phyloP scores from a whole-genome alignment of 225 moss, liverwort and hornwort genomes.

The Pseudoscleropodium purum region DNA sequence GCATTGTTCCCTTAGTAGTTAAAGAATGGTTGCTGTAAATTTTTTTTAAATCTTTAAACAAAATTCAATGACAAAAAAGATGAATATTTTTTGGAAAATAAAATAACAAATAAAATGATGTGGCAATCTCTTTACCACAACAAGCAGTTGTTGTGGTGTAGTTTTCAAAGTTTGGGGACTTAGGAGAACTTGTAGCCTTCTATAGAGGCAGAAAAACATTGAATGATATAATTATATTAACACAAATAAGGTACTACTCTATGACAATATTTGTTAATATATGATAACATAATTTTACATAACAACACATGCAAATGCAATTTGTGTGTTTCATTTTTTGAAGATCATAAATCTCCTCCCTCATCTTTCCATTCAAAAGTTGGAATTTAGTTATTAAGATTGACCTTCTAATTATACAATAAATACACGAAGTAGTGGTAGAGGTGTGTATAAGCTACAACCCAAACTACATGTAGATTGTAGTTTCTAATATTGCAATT shows the following conservation, averaged over 20 bases:
- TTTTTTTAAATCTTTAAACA: no score
- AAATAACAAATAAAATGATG: no score
- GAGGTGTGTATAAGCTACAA: neutral
- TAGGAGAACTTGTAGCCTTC: no score
- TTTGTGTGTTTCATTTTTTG: fast-evolving
- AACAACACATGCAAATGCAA: neutral
- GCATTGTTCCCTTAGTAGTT: no score
- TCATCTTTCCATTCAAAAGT: neutral
- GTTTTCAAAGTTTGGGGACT: no score
- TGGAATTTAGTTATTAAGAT: neutral
- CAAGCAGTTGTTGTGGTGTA: no score
- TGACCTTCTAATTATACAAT: neutral
- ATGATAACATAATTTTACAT: neutral
- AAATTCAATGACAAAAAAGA: no score
- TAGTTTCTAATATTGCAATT: neutral
- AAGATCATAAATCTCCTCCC: fast-evolving
- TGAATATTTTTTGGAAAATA: no score
- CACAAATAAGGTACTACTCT: no score
- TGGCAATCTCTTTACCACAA: no score
- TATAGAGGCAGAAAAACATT: no score
- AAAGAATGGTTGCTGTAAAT: no score
- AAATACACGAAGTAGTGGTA: neutral
- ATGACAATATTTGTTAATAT: neutral
- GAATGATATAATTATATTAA: neutral
- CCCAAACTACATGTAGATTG: neutral